Evolutionary conservation across 1,139 yeast genomes (phyloP), one percentile per base, ranked within the genome.

Genomic region (Kurtzmaniella quercitrusa): DNA sequence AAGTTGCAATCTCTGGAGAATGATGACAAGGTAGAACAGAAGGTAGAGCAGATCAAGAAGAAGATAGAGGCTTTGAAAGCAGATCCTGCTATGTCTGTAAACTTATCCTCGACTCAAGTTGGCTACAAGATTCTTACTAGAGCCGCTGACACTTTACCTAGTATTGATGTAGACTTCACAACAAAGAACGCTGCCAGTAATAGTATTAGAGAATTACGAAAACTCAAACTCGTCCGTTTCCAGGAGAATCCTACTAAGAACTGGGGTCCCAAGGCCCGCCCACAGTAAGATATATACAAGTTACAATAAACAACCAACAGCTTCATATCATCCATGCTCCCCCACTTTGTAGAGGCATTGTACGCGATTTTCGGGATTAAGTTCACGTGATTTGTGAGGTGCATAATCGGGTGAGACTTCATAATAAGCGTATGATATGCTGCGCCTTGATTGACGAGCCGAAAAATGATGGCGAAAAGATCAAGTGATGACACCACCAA

Each of bases 261-360:
- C 60, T 93, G 98, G 98, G 98, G 98, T 0, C 98, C 97, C 34
- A 88, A 86, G 66, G 81, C 95, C 3, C 79, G 83, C 55, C 93
- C 93, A 14, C 46, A 43, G 31, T 34, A 15, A n/a, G 5, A 9
- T 33, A 9, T 15, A 33, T 33, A 33, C 4, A n/a, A 33, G 4
- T n/a, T n/a, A n/a, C n/a, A n/a, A n/a, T n/a, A n/a, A n/a, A n/a
- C n/a, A n/a, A n/a, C n/a, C n/a, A n/a, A n/a, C 23, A 21, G 23
- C 8, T 21, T 21, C 8, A 21, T 5, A 21, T 4, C 8, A 5
- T 4, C 7, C 8, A 21, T 21, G 23, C 8, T 21, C 23, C 23
- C 23, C 23, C 23, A 21, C 23, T 21, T 21, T 21, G 4, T 8
- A 21, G 8, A 4, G 23, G 23, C 23, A 21, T 21, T 21, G n/a